Percentiles rank a stretch among this genome's conserved stretches.
These are phyloP conservation scores for Colletotrichum cereale DNA, from an alignment of 2,329 filamentous ascomycete genomes.

Conservation along the genomic window DNA sequence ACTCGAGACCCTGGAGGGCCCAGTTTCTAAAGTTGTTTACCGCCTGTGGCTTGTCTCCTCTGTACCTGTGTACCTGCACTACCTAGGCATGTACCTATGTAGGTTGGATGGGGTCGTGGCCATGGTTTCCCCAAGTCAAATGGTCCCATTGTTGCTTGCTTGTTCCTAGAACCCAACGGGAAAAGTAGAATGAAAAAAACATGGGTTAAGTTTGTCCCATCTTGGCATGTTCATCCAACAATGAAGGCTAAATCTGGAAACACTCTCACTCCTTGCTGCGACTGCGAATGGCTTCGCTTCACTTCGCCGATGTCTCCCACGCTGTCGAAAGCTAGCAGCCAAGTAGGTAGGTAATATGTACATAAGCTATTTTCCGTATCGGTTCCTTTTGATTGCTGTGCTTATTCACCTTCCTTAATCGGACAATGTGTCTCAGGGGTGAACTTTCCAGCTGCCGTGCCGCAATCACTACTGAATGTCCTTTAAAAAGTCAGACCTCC, in stretches of 20 bases:
- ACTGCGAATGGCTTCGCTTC: conserved; percentile 7
- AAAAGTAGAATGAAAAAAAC: not conserved
- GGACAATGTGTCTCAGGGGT: conserved; percentile 30
- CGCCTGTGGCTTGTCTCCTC: conserved; percentile 13
- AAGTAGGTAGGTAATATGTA: too few species aligned
- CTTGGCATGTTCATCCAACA: conserved; percentile 12
- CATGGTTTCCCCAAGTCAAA: not conserved
- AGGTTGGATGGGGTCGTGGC: not conserved
- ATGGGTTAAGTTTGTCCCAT: conserved; percentile 6
- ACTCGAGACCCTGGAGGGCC: conserved; percentile 36
- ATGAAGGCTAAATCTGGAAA: not conserved
- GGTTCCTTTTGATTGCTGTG: conserved; percentile 8
- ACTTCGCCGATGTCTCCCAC: not conserved
- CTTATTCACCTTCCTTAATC: conserved; percentile 34
- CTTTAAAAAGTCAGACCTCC: conserved; percentile 9
- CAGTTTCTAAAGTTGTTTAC: conserved; percentile 19
- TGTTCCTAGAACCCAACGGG: not conserved
- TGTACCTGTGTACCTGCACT: too few species aligned
- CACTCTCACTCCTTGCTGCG: not conserved
- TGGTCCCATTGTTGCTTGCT: not conserved
- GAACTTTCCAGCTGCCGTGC: not conserved
- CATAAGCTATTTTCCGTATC: not conserved
- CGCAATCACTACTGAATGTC: not conserved
- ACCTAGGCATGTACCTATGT: not conserved
- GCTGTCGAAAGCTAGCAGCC: not conserved